Conservation (phyloP, 352 stramenopile genomes). For the Pilasporangium apinafurcum region DNA sequence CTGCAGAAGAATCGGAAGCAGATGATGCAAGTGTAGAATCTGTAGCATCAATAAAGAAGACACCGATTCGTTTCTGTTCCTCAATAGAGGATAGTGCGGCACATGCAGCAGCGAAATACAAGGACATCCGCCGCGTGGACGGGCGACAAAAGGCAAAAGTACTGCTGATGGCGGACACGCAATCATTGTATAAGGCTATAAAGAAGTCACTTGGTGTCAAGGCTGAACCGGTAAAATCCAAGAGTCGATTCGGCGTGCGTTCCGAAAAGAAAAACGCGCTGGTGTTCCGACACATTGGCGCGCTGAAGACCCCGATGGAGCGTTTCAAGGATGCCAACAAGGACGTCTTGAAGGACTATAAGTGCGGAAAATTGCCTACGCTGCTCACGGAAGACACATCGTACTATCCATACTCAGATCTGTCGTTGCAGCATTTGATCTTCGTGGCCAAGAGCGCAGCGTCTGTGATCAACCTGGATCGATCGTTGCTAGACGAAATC, state of each 20-base stretch:
- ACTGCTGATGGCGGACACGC: slow-evolving; percentile 45
- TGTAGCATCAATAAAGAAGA: slow-evolving; percentile 14
- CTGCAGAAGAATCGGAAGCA: slow-evolving; percentile 11
- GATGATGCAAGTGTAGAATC: slow-evolving; percentile 5
- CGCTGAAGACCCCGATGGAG: slow-evolving; percentile 71
- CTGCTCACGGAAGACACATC: slow-evolving; percentile 59
- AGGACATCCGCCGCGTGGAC: slow-evolving; percentile 47
- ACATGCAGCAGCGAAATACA: slow-evolving; percentile 28
- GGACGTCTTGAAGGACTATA: slow-evolving; percentile 43
- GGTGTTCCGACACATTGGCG: slow-evolving; percentile 46
- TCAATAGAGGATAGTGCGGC: slow-evolving; percentile 48
- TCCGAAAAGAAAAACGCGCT: slow-evolving; percentile 52
- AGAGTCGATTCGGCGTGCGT: slow-evolving; percentile 47
- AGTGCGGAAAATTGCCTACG: slow-evolving; percentile 50
- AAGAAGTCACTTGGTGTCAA: slow-evolving; percentile 58
- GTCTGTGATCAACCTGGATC: slow-evolving; percentile 43
- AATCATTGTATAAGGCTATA: slow-evolving; percentile 47
- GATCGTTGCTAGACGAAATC: slow-evolving; percentile 25
- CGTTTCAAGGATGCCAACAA: slow-evolving; percentile 64
- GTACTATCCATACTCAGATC: slow-evolving; percentile 53
- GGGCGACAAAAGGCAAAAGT: slow-evolving; percentile 63
- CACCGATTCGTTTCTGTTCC: slow-evolving; percentile 27
- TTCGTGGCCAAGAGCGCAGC: slow-evolving; percentile 40
- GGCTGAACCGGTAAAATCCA: slow-evolving; percentile 40
- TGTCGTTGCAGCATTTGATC: slow-evolving; percentile 52